Conservation (phyloP, 2,329 filamentous ascomycete species). For the Emmonsia crescens region DNA sequence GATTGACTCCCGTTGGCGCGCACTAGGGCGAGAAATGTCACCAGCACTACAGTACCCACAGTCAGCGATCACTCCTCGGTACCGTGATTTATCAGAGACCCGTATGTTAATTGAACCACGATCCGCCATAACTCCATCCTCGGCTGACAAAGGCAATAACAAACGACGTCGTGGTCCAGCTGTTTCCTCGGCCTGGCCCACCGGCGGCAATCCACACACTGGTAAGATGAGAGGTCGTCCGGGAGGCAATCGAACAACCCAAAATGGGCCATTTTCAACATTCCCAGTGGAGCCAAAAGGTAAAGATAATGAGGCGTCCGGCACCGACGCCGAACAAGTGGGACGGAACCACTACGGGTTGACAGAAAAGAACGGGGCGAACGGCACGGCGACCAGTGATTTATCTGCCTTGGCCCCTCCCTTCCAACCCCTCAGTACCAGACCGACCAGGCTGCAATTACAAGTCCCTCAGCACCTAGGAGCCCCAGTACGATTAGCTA, state of each 20-base stretch:
- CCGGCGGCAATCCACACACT: constrained; percentile 48
- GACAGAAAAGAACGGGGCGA: neutral
- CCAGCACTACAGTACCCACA: constrained; percentile 62
- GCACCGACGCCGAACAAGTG: neutral
- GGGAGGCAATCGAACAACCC: constrained; percentile 57
- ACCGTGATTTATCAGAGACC: constrained; percentile 23
- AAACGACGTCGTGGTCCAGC: constrained; percentile 65
- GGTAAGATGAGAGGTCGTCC: constrained; percentile 71
- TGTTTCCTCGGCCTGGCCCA: constrained; percentile 83
- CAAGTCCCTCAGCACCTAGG: constrained; percentile 33
- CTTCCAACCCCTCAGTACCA: constrained; percentile 13
- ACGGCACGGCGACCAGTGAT: neutral
- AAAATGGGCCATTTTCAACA: constrained; percentile 58
- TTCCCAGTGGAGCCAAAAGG: constrained; percentile 50
- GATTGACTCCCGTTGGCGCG: constrained; percentile 32
- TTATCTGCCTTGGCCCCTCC: constrained; percentile 6
- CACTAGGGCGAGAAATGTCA: constrained; percentile 48
- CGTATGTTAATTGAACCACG: constrained; percentile 46
- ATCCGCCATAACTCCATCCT: constrained; percentile 60
- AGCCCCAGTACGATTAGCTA: constrained; percentile 32
- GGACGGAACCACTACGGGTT: neutral
- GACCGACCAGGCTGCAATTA: constrained; percentile 32
- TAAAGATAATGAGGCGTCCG: neutral
- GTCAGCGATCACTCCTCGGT: constrained; percentile 60
- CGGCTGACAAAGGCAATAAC: constrained; percentile 31